phyloP scores from a whole-genome alignment of 768 basidiomycete species.

The Lepiota brunneoincarnata region DNA sequence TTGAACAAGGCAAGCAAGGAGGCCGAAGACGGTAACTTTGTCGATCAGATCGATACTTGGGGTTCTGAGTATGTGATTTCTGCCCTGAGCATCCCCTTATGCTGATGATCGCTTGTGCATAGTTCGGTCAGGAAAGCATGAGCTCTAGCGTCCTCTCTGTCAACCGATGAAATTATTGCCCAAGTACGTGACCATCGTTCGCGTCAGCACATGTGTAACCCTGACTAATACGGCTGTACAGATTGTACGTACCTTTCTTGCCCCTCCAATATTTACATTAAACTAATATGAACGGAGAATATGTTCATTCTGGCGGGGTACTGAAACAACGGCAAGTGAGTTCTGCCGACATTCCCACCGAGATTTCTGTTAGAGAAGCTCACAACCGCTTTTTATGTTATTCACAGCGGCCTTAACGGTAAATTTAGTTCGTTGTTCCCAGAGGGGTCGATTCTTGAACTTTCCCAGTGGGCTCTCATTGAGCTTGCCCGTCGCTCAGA shows the following conservation, averaged over 20 bases:
- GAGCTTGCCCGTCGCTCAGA: conserved; percentile 45
- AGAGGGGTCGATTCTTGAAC: neutral
- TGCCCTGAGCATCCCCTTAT: neutral
- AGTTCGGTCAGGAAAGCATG: conserved; percentile 32
- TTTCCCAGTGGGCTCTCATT: conserved; percentile 50
- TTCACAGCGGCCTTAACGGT: conserved; percentile 34
- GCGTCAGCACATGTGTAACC: neutral
- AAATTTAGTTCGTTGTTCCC: neutral
- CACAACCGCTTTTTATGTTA: neutral
- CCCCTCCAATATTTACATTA: neutral
- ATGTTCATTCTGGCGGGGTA: conserved; percentile 34
- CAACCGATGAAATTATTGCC: conserved; percentile 32
- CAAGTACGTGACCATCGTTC: conserved; percentile 21
- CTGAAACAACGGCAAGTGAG: conserved; percentile 52
- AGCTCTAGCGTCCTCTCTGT: conserved; percentile 29
- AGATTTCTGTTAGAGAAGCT: neutral
- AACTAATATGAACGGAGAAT: neutral
- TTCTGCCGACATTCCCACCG: conserved; percentile 7
- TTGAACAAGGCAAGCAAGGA: conserved; percentile 32
- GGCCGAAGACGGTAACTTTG: conserved; percentile 15
- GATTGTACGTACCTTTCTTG: conserved; percentile 24
- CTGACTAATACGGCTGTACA: conserved; percentile 28
- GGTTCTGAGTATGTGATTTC: conserved; percentile 28
- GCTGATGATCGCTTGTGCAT: neutral
- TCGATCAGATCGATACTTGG: conserved; percentile 39